Conservation (phyloP, 139 green algal species). For the Pleodorina starrii region DNA sequence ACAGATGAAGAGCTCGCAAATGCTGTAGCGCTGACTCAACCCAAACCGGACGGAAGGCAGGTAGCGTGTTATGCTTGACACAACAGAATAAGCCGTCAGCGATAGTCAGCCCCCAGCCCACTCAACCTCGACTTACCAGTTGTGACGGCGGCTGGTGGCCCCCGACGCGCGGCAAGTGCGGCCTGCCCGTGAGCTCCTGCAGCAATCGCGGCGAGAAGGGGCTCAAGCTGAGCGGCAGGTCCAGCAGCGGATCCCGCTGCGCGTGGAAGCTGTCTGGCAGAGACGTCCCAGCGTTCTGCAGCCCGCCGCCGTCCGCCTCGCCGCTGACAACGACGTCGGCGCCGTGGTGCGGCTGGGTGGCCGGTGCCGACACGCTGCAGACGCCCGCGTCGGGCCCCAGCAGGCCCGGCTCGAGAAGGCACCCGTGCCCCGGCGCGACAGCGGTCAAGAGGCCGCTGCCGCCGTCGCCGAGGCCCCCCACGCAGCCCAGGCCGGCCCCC, state of each 20-base stretch:
- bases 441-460: background rate
- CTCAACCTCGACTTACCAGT: background rate
- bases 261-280: background rate
- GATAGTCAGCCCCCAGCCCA: too few species aligned
- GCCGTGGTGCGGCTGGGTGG: background rate
- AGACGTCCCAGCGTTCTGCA: background rate
- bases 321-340: background rate
- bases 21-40: too few species aligned
- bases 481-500: background rate
- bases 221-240: background rate
- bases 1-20: too few species aligned
- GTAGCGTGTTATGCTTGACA: too few species aligned
- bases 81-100: too few species aligned
- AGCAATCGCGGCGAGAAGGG: conserved; percentile 25
- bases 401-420: background rate
- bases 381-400: background rate
- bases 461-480: background rate
- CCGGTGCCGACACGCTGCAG: background rate
- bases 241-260: background rate
- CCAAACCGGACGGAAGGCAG: too few species aligned
- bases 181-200: background rate
- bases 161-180: background rate
- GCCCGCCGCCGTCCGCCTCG: background rate
- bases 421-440: background rate
- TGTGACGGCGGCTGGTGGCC: background rate